A percentile compares a stretch with the other conserved stretches of the same genome.
Conservation (phyloP, 768 basidiomycete genomes). For the Tulasnella calospora region DNA sequence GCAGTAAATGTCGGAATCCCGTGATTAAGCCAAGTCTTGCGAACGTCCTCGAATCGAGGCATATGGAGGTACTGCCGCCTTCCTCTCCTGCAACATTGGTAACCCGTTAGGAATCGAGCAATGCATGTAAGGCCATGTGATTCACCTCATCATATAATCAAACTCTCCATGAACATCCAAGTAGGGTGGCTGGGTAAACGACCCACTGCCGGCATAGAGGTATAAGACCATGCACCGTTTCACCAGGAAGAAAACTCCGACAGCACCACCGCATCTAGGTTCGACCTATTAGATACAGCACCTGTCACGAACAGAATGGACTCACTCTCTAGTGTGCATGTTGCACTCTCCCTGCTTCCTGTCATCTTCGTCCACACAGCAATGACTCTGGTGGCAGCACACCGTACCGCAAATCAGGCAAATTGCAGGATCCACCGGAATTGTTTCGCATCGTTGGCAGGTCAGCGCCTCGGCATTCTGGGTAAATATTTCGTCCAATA, state of each 20-base stretch:
- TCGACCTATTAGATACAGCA: not conserved
- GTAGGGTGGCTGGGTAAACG: slow-evolving; percentile 83
- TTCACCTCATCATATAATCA: slow-evolving; percentile 83
- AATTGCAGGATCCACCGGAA: slow-evolving; percentile 81
- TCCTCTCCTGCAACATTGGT: slow-evolving; percentile 55
- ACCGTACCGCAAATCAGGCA: slow-evolving; percentile 86
- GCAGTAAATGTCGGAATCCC: slow-evolving; percentile 87
- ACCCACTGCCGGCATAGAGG: slow-evolving; percentile 83
- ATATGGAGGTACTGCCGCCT: slow-evolving; percentile 82
- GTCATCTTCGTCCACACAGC: slow-evolving; percentile 70
- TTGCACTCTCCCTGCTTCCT: slow-evolving; percentile 83
- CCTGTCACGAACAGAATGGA: slow-evolving; percentile 30
- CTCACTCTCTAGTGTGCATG: slow-evolving; percentile 89
- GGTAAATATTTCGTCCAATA: slow-evolving; percentile 80
- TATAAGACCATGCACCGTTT: slow-evolving; percentile 88
- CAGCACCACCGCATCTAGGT: slow-evolving; percentile 77
- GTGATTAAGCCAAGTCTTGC: slow-evolving; percentile 86
- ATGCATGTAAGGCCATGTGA: not conserved
- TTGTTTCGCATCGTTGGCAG: slow-evolving; percentile 71
- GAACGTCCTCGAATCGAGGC: slow-evolving; percentile 84
- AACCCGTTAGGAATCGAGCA: not conserved
- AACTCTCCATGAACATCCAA: slow-evolving; percentile 92
- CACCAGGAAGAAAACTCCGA: slow-evolving; percentile 86
- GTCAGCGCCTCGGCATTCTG: slow-evolving; percentile 64
- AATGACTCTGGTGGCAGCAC: slow-evolving; percentile 87